Evolutionary conservation across 305 asterid species (phyloP).

Genomic region (Salvia sclarea): DNA sequence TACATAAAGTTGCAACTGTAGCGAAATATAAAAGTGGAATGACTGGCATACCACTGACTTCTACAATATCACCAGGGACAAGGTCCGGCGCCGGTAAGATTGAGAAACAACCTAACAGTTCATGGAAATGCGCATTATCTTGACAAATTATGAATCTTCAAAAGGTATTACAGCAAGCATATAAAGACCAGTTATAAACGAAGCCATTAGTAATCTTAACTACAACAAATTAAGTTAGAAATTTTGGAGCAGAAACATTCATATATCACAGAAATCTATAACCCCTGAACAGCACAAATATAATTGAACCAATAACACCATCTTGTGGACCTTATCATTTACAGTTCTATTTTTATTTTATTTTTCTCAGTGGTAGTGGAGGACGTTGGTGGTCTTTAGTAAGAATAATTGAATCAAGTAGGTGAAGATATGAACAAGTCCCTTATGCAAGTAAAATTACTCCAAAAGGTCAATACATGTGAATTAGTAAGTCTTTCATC

Average conservation of each 20-base stretch:
- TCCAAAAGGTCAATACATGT: neutral
- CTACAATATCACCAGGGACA: conserved; percentile 98
- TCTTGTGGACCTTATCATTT: neutral
- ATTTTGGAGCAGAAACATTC: conserved; percentile 15
- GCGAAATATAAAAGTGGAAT: conserved; percentile 25
- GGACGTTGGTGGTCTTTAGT: neutral
- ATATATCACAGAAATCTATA: conserved; percentile 2
- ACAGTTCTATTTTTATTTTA: no score
- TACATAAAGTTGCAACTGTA: conserved; percentile 25
- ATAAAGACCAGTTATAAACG: conserved; percentile 20
- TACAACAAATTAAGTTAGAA: neutral
- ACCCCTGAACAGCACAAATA: neutral
- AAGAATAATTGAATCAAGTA: neutral
- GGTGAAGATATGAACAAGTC: neutral
- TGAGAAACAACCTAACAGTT: conserved; percentile 77
- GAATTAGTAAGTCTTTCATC: neutral
- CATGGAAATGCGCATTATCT: conserved; percentile 29
- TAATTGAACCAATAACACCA: neutral
- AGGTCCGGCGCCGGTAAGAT: conserved; percentile 93
- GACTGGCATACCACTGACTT: conserved; percentile 78
- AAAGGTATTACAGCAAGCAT: conserved; percentile 7
- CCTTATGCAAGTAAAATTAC: neutral
- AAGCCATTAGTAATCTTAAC: neutral
- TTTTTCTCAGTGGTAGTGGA: neutral
- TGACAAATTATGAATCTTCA: conserved; percentile 17